Evolutionary conservation across 805 yeast genomes (phyloP), one percentile per base, ranked within the genome.

Genomic region (Candida pini): DNA sequence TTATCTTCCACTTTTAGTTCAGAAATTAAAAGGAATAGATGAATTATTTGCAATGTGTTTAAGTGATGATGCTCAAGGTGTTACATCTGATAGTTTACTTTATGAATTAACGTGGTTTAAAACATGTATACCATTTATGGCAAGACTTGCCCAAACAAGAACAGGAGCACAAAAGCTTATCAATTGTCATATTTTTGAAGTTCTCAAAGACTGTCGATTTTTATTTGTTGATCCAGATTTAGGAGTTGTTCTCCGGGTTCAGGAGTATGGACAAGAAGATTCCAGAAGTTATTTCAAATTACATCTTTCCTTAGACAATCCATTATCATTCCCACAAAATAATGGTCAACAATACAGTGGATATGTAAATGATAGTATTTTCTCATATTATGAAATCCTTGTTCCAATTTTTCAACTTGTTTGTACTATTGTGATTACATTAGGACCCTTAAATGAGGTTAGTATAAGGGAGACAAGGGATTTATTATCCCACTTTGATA

Each of bases 41-140:
- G 82, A 76, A 25, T 63, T 80, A 34, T 54, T 85, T 23, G 42
- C 54, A 3, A 45, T 65, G 9, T 66, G 70, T 33, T 39, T 50
- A 13, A 40, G 41, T 16, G 47, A 39, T 19, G 39, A 41, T 4
- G 51, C 45, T 9, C 62, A 57, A 31, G 56, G 60, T 19, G 57
- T 73, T 8, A 65, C 73, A 12, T 47, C 76, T 32, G 78, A 78
- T 38, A 60, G 74, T 4, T 58, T 82, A 18, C 55, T 85, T 2
- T 81, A 81, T 54, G 96, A 87, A 48, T 56, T 85, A 18, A 82
- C 92, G 0, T 80, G 85, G 1, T 82, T 81, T 62, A 83, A 81
- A 47, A 69, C 90, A 0, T 74, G 82, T 0, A 54, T 86, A 27
- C 77, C 78, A 38, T 69, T 89, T 31, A 62, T 90, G 41, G 68